phyloP scores from a whole-genome alignment of 2,329 filamentous ascomycete species.

The Tolypocladium ovalisporum region DNA sequence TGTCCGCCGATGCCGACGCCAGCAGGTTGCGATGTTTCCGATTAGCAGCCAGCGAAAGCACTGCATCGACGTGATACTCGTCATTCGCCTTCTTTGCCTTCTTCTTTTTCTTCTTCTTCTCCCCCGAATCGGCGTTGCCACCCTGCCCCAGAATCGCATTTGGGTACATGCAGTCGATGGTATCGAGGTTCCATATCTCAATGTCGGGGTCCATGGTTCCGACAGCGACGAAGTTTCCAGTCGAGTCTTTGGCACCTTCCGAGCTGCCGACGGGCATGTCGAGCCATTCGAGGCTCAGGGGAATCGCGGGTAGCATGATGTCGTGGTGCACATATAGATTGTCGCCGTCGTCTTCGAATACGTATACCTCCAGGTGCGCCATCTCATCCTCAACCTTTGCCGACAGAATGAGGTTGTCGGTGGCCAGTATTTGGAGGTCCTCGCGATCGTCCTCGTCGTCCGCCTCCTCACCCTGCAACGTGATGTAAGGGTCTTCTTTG shows the following conservation, averaged over 20 bases:
- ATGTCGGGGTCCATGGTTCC: conserved; percentile 98
- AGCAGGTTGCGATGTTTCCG: conserved; percentile 87
- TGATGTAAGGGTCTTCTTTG: conserved; percentile 94
- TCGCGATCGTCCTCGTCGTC: conserved; percentile 78
- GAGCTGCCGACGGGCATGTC: conserved; percentile 77
- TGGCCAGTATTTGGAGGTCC: conserved; percentile 84
- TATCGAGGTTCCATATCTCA: conserved; percentile 95
- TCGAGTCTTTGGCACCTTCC: conserved; percentile 47
- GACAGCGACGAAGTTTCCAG: conserved; percentile 86
- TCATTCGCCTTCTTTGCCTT: conserved; percentile 70
- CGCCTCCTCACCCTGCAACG: conserved; percentile 56
- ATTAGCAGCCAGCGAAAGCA: conserved; percentile 86
- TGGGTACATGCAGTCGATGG: conserved; percentile 95
- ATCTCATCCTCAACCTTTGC: conserved; percentile 96
- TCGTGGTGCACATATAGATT: conserved; percentile 99
- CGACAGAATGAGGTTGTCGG: conserved; percentile 85
- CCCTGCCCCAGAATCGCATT: conserved; percentile 87
- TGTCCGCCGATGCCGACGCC: conserved; percentile 89
- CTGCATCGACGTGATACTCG: conserved; percentile 85
- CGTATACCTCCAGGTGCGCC: conserved; percentile 90
- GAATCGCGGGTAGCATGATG: conserved; percentile 96
- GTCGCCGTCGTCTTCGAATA: conserved; percentile 90
- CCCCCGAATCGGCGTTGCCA: conserved; percentile 37
- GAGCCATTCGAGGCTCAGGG: conserved; percentile 90
- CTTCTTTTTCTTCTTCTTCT: conserved; percentile 68